phyloP scores from a whole-genome alignment of 495 filamentous ascomycete species.

The Podospora bellae-mahoneyi region DNA sequence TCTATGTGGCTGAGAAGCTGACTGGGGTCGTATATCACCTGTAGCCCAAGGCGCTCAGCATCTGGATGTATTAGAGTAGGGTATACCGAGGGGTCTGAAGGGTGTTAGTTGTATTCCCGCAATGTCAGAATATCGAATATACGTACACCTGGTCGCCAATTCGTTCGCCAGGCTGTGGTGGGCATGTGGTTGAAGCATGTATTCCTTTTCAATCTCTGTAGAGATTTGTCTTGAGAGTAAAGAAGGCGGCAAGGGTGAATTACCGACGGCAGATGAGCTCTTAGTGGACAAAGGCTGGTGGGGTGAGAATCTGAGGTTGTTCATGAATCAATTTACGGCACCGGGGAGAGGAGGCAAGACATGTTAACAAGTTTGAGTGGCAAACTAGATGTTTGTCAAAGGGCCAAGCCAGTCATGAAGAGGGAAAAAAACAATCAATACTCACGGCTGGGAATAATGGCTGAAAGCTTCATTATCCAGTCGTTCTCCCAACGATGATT shows the following conservation, averaged over 20 bases:
- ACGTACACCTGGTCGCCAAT: background rate
- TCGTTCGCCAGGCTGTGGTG: slow-evolving; percentile 2
- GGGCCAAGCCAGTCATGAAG: background rate
- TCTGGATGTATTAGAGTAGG: background rate
- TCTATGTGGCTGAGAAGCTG: background rate
- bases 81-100: slow-evolving; percentile 3
- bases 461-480: background rate
- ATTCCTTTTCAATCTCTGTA: background rate
- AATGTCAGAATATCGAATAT: background rate
- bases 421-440: background rate
- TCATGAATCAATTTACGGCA: background rate
- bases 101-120: background rate
- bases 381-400: background rate
- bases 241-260: background rate
- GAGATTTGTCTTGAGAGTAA: background rate
- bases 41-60: slow-evolving; percentile 5
- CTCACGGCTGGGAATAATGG: slow-evolving; percentile 3
- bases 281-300: background rate
- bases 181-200: background rate
- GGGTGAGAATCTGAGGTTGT: background rate
- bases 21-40: background rate
- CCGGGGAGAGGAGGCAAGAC: background rate
- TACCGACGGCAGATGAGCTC: background rate
- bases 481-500: background rate
- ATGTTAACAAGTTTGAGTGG: background rate